Conservation (phyloP, 306 rosid genomes). For the Malus fusca region DNA sequence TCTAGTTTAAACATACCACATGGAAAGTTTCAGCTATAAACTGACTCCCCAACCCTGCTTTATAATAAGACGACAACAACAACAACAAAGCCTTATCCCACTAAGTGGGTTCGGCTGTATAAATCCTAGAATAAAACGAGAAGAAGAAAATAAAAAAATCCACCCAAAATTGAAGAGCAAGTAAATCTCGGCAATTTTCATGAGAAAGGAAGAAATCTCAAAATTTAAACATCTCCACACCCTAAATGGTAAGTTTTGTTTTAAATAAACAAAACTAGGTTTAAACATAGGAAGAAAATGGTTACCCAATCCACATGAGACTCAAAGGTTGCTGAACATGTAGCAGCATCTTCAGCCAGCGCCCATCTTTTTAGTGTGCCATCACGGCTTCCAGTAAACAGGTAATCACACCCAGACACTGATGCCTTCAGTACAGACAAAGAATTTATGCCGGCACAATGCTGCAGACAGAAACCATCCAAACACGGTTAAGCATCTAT, state of each 20-base stretch:
- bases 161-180: neutral
- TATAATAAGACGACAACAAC: neutral
- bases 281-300: constrained; percentile 1
- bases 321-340: constrained; percentile 90
- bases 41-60: neutral
- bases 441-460: constrained; percentile 92
- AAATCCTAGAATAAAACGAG: neutral
- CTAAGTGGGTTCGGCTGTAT: no score
- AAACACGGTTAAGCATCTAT: constrained; percentile 10
- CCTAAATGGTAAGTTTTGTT: neutral
- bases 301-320: constrained; percentile 99
- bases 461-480: constrained; percentile 51
- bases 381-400: constrained; percentile 95
- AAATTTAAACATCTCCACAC: neutral
- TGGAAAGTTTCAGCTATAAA: neutral
- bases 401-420: constrained; percentile 57
- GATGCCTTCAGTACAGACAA: constrained; percentile 57
- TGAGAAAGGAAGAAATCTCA: neutral
- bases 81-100: no score
- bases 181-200: neutral
- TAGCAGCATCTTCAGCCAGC: constrained; percentile 56
- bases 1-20: neutral
- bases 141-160: neutral
- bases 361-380: constrained; percentile 93
- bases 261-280: neutral